Conservation (phyloP, 371 early-diverging fungal species). For the Gilbertella persicaria region DNA sequence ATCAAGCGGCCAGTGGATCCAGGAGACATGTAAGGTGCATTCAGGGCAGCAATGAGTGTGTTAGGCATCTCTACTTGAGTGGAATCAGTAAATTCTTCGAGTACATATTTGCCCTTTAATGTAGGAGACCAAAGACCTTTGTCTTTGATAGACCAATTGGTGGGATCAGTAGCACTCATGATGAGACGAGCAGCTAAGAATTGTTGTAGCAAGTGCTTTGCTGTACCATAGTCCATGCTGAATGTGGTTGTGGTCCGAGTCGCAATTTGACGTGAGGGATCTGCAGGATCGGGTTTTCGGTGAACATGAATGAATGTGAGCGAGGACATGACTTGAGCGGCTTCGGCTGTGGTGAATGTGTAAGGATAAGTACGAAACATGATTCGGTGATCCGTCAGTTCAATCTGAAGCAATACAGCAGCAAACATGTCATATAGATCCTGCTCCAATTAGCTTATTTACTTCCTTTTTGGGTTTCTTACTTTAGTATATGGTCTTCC, state of each 20-base stretch:
- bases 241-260: constrained; percentile 59
- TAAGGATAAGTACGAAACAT: constrained; percentile 56
- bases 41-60: constrained; percentile 13
- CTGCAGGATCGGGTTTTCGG: constrained; percentile 53
- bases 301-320: constrained; percentile 57
- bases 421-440: constrained; percentile 51
- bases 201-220: constrained; percentile 57
- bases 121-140: constrained; percentile 59
- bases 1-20: constrained; percentile 14
- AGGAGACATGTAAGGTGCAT: constrained; percentile 15
- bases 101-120: constrained; percentile 55
- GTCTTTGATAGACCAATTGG: constrained; percentile 47
- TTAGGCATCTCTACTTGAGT: constrained; percentile 38
- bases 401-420: constrained; percentile 42
- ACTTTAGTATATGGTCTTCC: constrained; percentile 40
- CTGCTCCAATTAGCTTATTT: constrained; percentile 12
- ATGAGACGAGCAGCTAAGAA: constrained; percentile 58
- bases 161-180: constrained; percentile 53
- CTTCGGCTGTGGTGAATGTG: constrained; percentile 64
- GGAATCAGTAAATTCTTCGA: constrained; percentile 50
- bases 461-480: background rate
- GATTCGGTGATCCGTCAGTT: constrained; percentile 44
- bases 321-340: constrained; percentile 47
- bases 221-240: constrained; percentile 56
- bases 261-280: constrained; percentile 41